A percentile compares a stretch with the other conserved stretches of the same genome.
Evolutionary conservation across 805 yeast genomes (phyloP).

Genomic region (Cyberlindnera meyerae): DNA sequence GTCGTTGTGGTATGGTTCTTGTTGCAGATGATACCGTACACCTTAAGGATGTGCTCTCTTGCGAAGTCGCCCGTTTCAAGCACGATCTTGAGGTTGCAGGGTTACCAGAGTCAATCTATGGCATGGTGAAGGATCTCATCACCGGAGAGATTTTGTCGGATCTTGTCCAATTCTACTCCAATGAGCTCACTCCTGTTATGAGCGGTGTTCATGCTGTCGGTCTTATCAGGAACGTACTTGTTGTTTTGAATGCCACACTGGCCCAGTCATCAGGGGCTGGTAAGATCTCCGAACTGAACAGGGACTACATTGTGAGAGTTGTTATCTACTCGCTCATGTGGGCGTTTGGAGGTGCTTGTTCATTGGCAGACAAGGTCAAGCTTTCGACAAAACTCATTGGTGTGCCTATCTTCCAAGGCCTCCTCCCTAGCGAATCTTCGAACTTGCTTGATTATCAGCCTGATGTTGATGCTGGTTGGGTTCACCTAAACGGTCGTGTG

Average conservation of each 20-base stretch:
- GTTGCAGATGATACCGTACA: conserved; percentile 37
- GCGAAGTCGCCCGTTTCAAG: conserved; percentile 17
- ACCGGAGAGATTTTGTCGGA: background rate
- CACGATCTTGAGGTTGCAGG: background rate
- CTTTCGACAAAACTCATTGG: conserved; percentile 31
- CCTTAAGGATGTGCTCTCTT: conserved; percentile 19
- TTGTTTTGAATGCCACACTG: conserved; percentile 2
- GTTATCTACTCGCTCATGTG: conserved; percentile 42
- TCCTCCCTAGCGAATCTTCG: conserved; percentile 17
- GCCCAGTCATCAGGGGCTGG: background rate
- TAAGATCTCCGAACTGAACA: background rate
- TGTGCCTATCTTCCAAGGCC: conserved; percentile 18
- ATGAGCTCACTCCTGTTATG: conserved; percentile 13
- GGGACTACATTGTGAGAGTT: conserved; percentile 12
- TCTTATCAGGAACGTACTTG: conserved; percentile 6
- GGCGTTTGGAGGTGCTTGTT: conserved; percentile 62
- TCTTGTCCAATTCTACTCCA: background rate
- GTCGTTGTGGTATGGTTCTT: conserved; percentile 89
- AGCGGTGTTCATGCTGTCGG: background rate
- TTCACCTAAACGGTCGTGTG: conserved; percentile 44
- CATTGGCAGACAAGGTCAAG: conserved; percentile 31
- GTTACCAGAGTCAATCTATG: background rate
- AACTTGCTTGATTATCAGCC: conserved; percentile 33
- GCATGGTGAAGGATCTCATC: conserved; percentile 5
- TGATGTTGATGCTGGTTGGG: conserved; percentile 47